A percentile compares a stretch with the other conserved stretches of the same genome.
Evolutionary conservation across 345 rosid species (phyloP).

Genomic region (Raphanus raphanistrum): DNA sequence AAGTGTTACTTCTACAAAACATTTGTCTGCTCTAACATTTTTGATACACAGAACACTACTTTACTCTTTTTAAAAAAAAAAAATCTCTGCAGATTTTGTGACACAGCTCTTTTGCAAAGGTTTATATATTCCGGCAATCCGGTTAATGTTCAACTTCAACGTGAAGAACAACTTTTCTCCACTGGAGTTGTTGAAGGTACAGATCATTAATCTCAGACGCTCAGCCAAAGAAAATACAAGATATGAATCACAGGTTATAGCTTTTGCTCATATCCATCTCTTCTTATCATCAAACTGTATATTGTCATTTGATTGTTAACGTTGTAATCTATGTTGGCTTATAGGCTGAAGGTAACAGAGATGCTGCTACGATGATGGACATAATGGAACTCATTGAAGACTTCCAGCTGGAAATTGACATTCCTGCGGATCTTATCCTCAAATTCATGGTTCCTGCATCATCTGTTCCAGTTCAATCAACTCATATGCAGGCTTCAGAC

Average conservation of each 20-base stretch:
- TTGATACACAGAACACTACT: too few relatives aligned
- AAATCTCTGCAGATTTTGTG: slow-evolving; percentile 20
- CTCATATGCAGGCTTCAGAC: slow-evolving; percentile 5
- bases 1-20: slow-evolving; percentile 11
- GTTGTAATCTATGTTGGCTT: slow-evolving; percentile 13
- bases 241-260: slow-evolving; percentile 21
- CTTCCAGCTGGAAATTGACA: slow-evolving; percentile 31
- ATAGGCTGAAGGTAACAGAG: slow-evolving; percentile 17
- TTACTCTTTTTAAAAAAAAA: background rate
- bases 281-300: slow-evolving; percentile 1
- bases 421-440: slow-evolving; percentile 25
- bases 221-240: slow-evolving; percentile 11
- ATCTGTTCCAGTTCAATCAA: slow-evolving; percentile 13
- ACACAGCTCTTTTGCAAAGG: background rate
- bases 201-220: slow-evolving; percentile 20
- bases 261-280: background rate
- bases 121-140: slow-evolving; percentile 12
- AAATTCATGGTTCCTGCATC: slow-evolving; percentile 27
- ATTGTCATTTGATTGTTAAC: background rate
- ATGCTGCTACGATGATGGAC: slow-evolving; percentile 28
- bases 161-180: slow-evolving; percentile 6
- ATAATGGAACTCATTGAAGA: slow-evolving; percentile 28
- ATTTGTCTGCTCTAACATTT: too few relatives aligned
- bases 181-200: slow-evolving; percentile 1
- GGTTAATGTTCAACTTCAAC: slow-evolving; percentile 22